These are phyloP conservation scores for Lathyrus oleraceus DNA, from an alignment of 306 rosid genomes.

Conservation along the genomic window DNA sequence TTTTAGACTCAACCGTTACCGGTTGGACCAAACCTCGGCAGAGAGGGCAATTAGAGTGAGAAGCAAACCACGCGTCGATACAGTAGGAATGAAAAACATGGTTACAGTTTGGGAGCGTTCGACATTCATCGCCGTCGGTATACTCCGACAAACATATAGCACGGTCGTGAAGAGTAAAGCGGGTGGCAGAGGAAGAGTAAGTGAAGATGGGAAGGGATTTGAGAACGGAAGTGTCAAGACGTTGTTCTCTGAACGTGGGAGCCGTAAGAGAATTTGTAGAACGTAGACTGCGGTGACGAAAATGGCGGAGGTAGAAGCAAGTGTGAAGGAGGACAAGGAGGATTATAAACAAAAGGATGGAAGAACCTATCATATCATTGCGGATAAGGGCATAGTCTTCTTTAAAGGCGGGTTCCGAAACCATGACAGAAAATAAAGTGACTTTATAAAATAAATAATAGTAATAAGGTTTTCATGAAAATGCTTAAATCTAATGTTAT, in stretches of 20 bases:
- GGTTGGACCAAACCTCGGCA: slow-evolving; percentile 42
- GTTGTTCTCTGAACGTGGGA: not conserved
- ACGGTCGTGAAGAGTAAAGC: slow-evolving; percentile 37
- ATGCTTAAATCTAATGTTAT: not conserved
- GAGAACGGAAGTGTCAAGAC: slow-evolving; percentile 44
- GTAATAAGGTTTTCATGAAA: not conserved
- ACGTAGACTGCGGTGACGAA: not conserved
- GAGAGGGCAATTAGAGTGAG: slow-evolving; percentile 62
- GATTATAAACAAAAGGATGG: slow-evolving; percentile 27
- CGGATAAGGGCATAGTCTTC: slow-evolving; percentile 41
- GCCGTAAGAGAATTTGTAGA: not conserved
- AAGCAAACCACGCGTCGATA: slow-evolving; percentile 53
- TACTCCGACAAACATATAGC: slow-evolving; percentile 57
- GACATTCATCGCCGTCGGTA: slow-evolving; percentile 41
- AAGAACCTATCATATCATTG: slow-evolving; percentile 54
- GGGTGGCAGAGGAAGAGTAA: slow-evolving; percentile 19
- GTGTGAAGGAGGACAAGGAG: slow-evolving; percentile 38
- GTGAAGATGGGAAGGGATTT: slow-evolving; percentile 46
- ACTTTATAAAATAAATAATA: no score
- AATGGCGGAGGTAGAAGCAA: slow-evolving; percentile 34
- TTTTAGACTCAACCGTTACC: not conserved
- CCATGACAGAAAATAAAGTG: not conserved
- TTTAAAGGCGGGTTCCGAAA: slow-evolving; percentile 6
- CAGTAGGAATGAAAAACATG: slow-evolving; percentile 54
- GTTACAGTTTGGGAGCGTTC: slow-evolving; percentile 49